These are phyloP conservation scores for Candida michaelii DNA, from an alignment of 805 yeast species.

Conservation along the genomic window DNA sequence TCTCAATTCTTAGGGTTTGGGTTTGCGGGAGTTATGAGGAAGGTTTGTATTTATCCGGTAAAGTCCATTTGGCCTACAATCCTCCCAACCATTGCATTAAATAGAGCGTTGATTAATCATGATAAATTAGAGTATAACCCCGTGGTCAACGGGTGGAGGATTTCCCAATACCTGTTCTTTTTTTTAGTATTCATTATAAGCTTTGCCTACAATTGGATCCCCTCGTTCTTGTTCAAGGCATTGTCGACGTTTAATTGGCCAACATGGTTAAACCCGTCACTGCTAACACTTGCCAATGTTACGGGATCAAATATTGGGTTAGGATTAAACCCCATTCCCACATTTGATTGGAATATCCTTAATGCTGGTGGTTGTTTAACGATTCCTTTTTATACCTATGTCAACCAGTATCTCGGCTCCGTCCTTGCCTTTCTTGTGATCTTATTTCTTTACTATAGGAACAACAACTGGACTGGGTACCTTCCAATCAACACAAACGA, in stretches of 20 bases:
- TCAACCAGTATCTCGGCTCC: constrained; percentile 39
- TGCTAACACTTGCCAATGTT: constrained; percentile 39
- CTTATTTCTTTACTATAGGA: constrained; percentile 41
- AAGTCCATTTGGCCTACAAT: constrained; percentile 47
- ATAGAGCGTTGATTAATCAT: constrained; percentile 38
- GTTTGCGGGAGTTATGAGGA: constrained; percentile 63
- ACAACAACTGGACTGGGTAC: constrained; percentile 49
- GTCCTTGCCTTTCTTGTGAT: constrained; percentile 34
- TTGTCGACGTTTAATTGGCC: constrained; percentile 46
- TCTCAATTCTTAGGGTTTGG: constrained; percentile 67
- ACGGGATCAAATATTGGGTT: constrained; percentile 39
- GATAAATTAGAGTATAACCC: constrained; percentile 21
- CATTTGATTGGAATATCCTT: constrained; percentile 45
- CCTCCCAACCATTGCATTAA: constrained; percentile 43
- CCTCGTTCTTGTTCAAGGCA: constrained; percentile 39
- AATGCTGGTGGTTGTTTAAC: constrained; percentile 40
- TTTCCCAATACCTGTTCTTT: constrained; percentile 43
- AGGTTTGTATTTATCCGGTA: constrained; percentile 47
- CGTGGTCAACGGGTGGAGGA: constrained; percentile 33
- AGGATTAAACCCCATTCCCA: constrained; percentile 43
- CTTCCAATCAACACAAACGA: constrained; percentile 54
- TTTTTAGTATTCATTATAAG: constrained; percentile 31
- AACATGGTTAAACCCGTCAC: constrained; percentile 42
- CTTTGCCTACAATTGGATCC: constrained; percentile 44
- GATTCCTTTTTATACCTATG: constrained; percentile 44